Evolutionary conservation across 2,329 filamentous ascomycete genomes (phyloP), one percentile per base, ranked within the genome.

Genomic region (Colletotrichum kahawae): DNA sequence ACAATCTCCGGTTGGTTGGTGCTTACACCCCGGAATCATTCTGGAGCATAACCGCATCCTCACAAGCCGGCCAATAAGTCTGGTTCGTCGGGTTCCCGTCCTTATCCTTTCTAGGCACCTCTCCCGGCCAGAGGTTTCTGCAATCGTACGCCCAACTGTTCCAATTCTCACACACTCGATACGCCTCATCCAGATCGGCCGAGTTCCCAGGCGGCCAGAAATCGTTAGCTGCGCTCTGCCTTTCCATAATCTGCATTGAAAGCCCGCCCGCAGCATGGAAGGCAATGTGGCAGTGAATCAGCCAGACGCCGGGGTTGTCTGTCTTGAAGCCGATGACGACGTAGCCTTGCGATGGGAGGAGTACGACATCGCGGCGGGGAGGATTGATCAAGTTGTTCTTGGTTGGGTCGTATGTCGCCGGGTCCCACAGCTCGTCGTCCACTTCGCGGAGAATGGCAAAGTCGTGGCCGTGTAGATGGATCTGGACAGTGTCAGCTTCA

Each of bases 391-490:
- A 88, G 78, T 90, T 79, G 27, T 78, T 71, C 29, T 48, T 70
- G 8, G 60, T 64, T 1, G 80, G 76, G 38, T 77, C 65, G 65
- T 78, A 60, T 16, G 57, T 54, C 71, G 16, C 71, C 9, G 68
- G 63, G 56, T 70, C 67, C 62, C 70, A 79, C 0, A 70, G 66
- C 21, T 64, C 4, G 33, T 77, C 74, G 43, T 74, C 51, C 36
- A 78, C 79, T 79, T 84, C 71, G 31, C 82, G 78, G 12, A 89
- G 77, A 8, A 89, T 80, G 75, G 84, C 86, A 79, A 89, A 89
- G 60, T 88, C 84, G 74, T 89, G 88, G 5, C 88, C 88, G 78
- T 89, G 88, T 18, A 89, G 81, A 81, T 89, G 87, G 77, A 88
- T 86, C 5, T 78, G 7, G 2, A 4, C 0, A 7, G 74, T 89